These are phyloP conservation scores for Epichloe amarillans DNA, from an alignment of 2,329 filamentous ascomycete genomes.

Conservation along the genomic window DNA sequence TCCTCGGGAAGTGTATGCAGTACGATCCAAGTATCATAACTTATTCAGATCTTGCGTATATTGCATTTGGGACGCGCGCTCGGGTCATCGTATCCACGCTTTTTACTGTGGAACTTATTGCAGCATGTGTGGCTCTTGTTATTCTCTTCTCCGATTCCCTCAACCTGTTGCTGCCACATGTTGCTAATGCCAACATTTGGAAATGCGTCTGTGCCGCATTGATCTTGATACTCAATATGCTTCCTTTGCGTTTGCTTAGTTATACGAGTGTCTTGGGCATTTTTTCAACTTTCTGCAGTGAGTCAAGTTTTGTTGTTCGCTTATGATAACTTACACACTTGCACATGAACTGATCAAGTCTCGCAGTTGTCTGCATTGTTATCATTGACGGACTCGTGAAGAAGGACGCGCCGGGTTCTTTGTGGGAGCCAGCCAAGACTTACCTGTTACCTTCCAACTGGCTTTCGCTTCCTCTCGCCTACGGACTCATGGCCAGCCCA, in stretches of 20 bases:
- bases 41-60: slow-evolving; percentile 85
- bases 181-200: slow-evolving; percentile 57
- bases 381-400: slow-evolving; percentile 81
- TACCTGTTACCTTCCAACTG: slow-evolving; percentile 77
- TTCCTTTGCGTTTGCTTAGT: slow-evolving; percentile 71
- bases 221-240: slow-evolving; percentile 69
- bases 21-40: slow-evolving; percentile 77
- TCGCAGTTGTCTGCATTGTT: slow-evolving; percentile 65
- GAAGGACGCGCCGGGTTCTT: slow-evolving; percentile 62
- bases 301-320: slow-evolving; percentile 25
- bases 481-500: slow-evolving; percentile 76
- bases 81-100: slow-evolving; percentile 71
- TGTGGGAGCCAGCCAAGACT: slow-evolving; percentile 66
- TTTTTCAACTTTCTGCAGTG: slow-evolving; percentile 74
- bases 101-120: slow-evolving; percentile 78
- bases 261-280: slow-evolving; percentile 93
- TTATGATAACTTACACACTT: background rate
- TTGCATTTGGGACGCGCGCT: slow-evolving; percentile 74
- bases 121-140: slow-evolving; percentile 76
- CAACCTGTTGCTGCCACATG: slow-evolving; percentile 59
- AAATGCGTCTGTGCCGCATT: slow-evolving; percentile 72
- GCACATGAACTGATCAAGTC: background rate
- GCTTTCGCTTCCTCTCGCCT: slow-evolving; percentile 73
- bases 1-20: slow-evolving; percentile 81
- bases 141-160: slow-evolving; percentile 92